These are phyloP conservation scores for Ustilago tritici DNA, from an alignment of 1,284 basidiomycete species.

Conservation along the genomic window DNA sequence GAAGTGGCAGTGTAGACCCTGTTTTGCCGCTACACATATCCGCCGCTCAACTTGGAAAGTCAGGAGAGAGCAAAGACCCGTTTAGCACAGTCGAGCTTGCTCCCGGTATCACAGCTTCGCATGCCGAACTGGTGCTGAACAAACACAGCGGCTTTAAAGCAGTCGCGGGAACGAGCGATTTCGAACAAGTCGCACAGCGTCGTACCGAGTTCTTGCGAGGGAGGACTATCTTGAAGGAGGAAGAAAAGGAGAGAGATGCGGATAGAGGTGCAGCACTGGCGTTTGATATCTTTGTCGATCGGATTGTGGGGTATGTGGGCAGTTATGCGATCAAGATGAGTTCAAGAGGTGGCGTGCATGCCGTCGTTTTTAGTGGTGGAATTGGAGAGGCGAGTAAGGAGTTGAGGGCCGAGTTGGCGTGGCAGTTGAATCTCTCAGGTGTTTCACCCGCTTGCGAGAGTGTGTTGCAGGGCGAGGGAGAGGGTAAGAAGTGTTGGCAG, in stretches of 20 bases:
- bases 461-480: not conserved
- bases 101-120: constrained; percentile 7
- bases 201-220: constrained; percentile 4
- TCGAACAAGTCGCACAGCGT: constrained; percentile 13
- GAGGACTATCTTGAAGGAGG: not conserved
- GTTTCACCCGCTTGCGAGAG: constrained; percentile 5
- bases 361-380: constrained; percentile 44
- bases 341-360: constrained; percentile 20
- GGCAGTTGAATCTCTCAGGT: constrained; percentile 1
- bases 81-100: constrained; percentile 16
- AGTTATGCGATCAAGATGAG: constrained; percentile 39
- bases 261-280: constrained; percentile 17
- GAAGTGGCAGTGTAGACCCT: constrained; percentile 38
- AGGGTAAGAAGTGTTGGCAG: constrained; percentile 6
- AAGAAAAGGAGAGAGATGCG: constrained; percentile 12
- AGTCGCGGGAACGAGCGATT: constrained; percentile 34
- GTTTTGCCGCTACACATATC: constrained; percentile 35
- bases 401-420: constrained; percentile 6
- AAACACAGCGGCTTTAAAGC: constrained; percentile 33
- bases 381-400: constrained; percentile 32
- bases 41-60: not conserved
- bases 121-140: constrained; percentile 34
- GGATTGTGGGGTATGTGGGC: constrained; percentile 35
- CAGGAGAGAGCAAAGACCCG: not conserved
- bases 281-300: constrained; percentile 49